Conservation (phyloP, 495 filamentous ascomycete species). For the Xylaria intraflava region DNA sequence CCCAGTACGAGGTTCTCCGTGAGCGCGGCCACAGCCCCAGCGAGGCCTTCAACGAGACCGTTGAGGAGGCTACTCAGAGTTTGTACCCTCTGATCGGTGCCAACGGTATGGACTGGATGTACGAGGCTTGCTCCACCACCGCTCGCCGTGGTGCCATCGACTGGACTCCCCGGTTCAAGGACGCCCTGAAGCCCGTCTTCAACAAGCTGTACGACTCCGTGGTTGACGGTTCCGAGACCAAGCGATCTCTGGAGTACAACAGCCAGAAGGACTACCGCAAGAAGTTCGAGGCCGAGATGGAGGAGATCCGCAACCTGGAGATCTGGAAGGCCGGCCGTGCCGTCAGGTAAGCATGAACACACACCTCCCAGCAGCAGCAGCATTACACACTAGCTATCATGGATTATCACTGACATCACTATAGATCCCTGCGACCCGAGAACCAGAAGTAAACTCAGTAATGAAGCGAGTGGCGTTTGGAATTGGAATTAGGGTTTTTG, state of each 20-base stretch:
- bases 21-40: slow-evolving; percentile 94
- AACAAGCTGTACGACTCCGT: slow-evolving; percentile 92
- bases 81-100: slow-evolving; percentile 93
- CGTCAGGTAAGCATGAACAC: slow-evolving; percentile 55
- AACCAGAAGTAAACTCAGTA: slow-evolving; percentile 67
- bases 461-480: slow-evolving; percentile 10
- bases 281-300: slow-evolving; percentile 92
- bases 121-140: slow-evolving; percentile 97
- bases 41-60: slow-evolving; percentile 99
- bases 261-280: slow-evolving; percentile 87
- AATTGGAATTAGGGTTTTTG: slow-evolving; percentile 13
- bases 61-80: slow-evolving; percentile 97
- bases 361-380: neutral
- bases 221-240: slow-evolving; percentile 80
- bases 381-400: neutral
- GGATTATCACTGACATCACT: slow-evolving; percentile 10
- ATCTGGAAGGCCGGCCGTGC: slow-evolving; percentile 99
- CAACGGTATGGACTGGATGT: slow-evolving; percentile 99
- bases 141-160: slow-evolving; percentile 97
- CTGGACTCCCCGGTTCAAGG: slow-evolving; percentile 94
- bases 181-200: slow-evolving; percentile 95
- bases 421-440: slow-evolving; percentile 77
- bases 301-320: slow-evolving; percentile 93
- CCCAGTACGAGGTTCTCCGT: slow-evolving; percentile 99
- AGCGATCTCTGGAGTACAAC: slow-evolving; percentile 92